These are phyloP conservation scores for Marchantia polymorpha DNA, from an alignment of 225 moss, liverwort and hornwort species.

Conservation along the genomic window DNA sequence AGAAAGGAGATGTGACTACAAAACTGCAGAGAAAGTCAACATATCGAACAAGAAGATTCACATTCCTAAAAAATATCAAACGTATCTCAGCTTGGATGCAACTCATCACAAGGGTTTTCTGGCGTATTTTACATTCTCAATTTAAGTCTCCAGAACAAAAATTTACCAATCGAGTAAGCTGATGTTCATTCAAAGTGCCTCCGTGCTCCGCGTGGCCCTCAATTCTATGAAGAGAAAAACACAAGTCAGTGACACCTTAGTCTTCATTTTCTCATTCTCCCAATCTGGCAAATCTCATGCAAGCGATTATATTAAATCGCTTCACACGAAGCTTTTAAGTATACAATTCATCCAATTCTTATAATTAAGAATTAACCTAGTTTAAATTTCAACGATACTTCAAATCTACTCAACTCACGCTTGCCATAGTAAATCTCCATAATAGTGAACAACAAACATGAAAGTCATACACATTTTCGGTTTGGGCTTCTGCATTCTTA, in stretches of 20 bases:
- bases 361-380: neutral
- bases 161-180: slow-evolving; percentile 85
- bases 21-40: too few species aligned
- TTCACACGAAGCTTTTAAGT: neutral
- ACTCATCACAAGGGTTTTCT: too few species aligned
- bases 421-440: too few species aligned
- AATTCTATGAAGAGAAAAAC: slow-evolving; percentile 44
- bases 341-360: neutral
- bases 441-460: too few species aligned
- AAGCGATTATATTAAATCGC: neutral
- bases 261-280: neutral
- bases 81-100: too few species aligned
- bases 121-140: too few species aligned
- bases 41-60: too few species aligned
- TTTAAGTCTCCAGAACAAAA: too few species aligned
- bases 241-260: slow-evolving; percentile 10
- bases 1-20: too few species aligned
- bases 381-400: neutral
- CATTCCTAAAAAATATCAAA: too few species aligned
- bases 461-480: neutral
- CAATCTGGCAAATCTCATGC: neutral
- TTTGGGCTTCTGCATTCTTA: neutral
- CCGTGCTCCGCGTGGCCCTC: slow-evolving; percentile 99
- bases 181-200: slow-evolving; percentile 94
- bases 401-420: neutral